Evolutionary conservation across 1,139 yeast species (phyloP), one percentile per base, ranked within the genome.

Genomic region (Yamadazyma trypodendri): DNA sequence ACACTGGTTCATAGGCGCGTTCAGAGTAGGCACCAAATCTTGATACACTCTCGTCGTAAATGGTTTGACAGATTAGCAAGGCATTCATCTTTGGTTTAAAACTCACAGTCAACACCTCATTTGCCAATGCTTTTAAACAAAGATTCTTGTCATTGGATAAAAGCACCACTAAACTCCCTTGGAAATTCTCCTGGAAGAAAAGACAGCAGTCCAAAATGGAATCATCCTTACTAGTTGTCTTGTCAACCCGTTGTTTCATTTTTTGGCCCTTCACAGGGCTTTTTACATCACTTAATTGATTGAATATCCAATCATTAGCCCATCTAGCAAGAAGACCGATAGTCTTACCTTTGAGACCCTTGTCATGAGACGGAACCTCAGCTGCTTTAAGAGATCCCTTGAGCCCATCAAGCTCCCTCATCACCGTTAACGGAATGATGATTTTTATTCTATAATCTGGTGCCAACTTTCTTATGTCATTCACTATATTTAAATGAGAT

Each of bases 181-280:
- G 55, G 56, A 58, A 43, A 38, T 56, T 55, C 16, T 68, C 58
- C 44, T 75, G 70, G 43, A 81, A 80, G 53, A 73, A 89, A 21
- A 84, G 52, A 50, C 95, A 84, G 55, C 96, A 88, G 58, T 90
- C 97, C 25, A 89, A 60, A 43, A 90, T 89, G 0, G 95, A 75
- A 51, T 89, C 95, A 56, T 90, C 97, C 40, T 85, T 83, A 0
- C 43, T 44, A 1, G 79, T 56, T 6, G 54, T 36, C 28, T 43
- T 36, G 63, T 78, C 50, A 9, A 81, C 40, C 28, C 66, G 61
- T 52, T 89, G 87, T 20, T 65, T 61, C 25, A 74, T 39, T 46
- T 72, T 77, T 55, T 90, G 97, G 0, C 89, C 95, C 32, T 72
- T 60, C 0, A 89, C 77, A 1, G 72, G 63, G 0, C 74, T 61